phyloP scores from a whole-genome alignment of 1,139 yeast species.

The Hemisphaericaspora subhashii region DNA sequence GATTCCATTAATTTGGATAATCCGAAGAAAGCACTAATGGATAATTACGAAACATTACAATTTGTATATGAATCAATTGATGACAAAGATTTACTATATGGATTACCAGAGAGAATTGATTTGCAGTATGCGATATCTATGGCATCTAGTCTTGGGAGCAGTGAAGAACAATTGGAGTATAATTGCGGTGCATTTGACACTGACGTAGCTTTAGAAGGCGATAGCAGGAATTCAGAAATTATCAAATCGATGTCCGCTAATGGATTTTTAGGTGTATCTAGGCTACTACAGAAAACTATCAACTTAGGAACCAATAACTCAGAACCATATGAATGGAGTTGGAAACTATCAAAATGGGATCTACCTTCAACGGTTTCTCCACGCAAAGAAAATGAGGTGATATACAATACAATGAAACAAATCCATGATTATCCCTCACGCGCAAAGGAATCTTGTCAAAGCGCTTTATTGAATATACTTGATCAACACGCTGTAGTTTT shows the following conservation, averaged over 20 bases:
- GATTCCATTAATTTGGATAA: constrained; percentile 28
- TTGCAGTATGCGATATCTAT: constrained; percentile 50
- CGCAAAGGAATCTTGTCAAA: constrained; percentile 16
- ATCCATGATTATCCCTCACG: constrained; percentile 31
- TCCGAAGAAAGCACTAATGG: constrained; percentile 3
- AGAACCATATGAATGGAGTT: constrained; percentile 48
- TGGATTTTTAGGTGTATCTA: constrained; percentile 54
- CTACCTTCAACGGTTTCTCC: constrained; percentile 44
- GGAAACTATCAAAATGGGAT: constrained; percentile 77
- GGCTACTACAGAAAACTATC: constrained; percentile 24
- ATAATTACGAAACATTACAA: constrained; percentile 13
- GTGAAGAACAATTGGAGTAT: constrained; percentile 47
- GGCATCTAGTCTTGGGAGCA: constrained; percentile 34
- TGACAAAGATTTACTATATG: constrained; percentile 62
- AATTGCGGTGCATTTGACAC: constrained; percentile 61
- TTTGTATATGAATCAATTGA: constrained; percentile 50
- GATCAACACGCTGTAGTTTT: constrained; percentile 14
- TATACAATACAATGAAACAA: constrained; percentile 49
- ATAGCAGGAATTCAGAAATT: constrained; percentile 18
- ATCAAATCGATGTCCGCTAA: constrained; percentile 39
- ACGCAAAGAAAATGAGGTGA: constrained; percentile 36
- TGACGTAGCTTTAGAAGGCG: constrained; percentile 21
- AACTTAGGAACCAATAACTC: constrained; percentile 4
- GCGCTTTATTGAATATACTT: constrained; percentile 21
- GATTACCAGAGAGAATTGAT: constrained; percentile 59